phyloP scores from a whole-genome alignment of 129 eudicot species.

The Saussurea involucrata region DNA sequence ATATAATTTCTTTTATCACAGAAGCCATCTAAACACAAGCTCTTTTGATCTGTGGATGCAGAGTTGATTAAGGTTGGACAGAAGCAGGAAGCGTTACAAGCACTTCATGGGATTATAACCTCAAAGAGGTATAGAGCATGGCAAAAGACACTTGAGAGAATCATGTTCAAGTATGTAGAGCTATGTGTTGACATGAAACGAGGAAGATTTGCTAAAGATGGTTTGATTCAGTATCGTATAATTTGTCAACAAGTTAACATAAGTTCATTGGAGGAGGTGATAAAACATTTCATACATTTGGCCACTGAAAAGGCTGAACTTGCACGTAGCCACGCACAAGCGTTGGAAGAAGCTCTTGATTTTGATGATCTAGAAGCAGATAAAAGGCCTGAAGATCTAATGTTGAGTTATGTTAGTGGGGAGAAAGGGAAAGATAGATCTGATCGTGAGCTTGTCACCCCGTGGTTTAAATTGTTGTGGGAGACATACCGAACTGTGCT shows the following conservation, averaged over 20 bases:
- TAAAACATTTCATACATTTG: slow-evolving; percentile 74
- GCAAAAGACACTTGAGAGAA: slow-evolving; percentile 68
- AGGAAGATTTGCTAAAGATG: slow-evolving; percentile 77
- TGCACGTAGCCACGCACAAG: slow-evolving; percentile 71
- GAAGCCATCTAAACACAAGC: background rate
- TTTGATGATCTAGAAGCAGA: slow-evolving; percentile 80
- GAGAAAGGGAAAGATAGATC: slow-evolving; percentile 77
- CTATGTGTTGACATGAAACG: slow-evolving; percentile 75
- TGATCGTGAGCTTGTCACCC: slow-evolving; percentile 76
- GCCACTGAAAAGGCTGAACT: slow-evolving; percentile 66
- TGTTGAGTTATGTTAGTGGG: slow-evolving; percentile 82
- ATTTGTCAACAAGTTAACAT: slow-evolving; percentile 78
- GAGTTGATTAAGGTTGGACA: slow-evolving; percentile 80
- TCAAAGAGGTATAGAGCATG: slow-evolving; percentile 71
- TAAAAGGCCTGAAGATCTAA: slow-evolving; percentile 72
- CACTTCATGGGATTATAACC: slow-evolving; percentile 62
- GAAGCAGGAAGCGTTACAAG: slow-evolving; percentile 63
- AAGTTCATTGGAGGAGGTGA: slow-evolving; percentile 68
- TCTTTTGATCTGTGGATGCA: slow-evolving; percentile 20
- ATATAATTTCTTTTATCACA: background rate
- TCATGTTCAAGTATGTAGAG: slow-evolving; percentile 69
- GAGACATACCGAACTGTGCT: slow-evolving; percentile 73
- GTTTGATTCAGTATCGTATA: slow-evolving; percentile 65
- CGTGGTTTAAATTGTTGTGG: slow-evolving; percentile 78
- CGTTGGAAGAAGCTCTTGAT: slow-evolving; percentile 71